These are phyloP conservation scores for Yamadazyma philogaea DNA, from an alignment of 805 yeast genomes.

Conservation along the genomic window DNA sequence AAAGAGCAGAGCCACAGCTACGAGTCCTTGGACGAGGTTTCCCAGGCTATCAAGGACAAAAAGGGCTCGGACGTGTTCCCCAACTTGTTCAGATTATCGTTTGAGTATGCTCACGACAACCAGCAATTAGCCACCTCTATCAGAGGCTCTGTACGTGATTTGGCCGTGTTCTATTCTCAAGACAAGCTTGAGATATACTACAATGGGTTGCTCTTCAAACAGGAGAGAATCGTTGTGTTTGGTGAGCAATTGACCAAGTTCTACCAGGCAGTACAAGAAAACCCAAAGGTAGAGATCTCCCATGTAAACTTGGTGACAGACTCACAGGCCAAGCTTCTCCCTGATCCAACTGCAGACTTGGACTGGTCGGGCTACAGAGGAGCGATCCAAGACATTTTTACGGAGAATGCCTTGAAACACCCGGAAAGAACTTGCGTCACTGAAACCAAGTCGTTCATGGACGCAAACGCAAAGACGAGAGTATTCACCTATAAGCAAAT, in stretches of 20 bases:
- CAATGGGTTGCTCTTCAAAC: conserved; percentile 72
- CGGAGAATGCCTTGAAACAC: conserved; percentile 74
- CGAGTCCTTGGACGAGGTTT: conserved; percentile 51
- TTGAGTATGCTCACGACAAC: conserved; percentile 41
- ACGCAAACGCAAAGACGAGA: conserved; percentile 55
- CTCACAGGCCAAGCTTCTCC: conserved; percentile 60
- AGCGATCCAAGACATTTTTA: conserved; percentile 94
- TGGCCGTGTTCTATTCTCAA: conserved; percentile 49
- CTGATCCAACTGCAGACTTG: conserved; percentile 82
- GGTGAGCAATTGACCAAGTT: conserved; percentile 72
- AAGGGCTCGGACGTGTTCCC: conserved; percentile 58
- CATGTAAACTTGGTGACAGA: conserved; percentile 65
- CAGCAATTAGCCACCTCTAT: conserved; percentile 47
- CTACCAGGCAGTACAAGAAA: conserved; percentile 25
- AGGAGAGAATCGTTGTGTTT: conserved; percentile 63
- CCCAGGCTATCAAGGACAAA: conserved; percentile 45
- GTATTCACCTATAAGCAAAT: conserved; percentile 83
- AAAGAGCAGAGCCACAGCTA: conserved; percentile 38
- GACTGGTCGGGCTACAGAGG: conserved; percentile 93
- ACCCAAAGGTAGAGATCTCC: conserved; percentile 48
- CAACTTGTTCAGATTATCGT: conserved; percentile 59
- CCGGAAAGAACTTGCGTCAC: conserved; percentile 91
- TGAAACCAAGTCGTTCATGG: conserved; percentile 76
- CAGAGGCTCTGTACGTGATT: conserved; percentile 58
- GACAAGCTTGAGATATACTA: conserved; percentile 50